Conservation (phyloP, 371 early-diverging fungal genomes). For the Dichotomocladium elegans region DNA sequence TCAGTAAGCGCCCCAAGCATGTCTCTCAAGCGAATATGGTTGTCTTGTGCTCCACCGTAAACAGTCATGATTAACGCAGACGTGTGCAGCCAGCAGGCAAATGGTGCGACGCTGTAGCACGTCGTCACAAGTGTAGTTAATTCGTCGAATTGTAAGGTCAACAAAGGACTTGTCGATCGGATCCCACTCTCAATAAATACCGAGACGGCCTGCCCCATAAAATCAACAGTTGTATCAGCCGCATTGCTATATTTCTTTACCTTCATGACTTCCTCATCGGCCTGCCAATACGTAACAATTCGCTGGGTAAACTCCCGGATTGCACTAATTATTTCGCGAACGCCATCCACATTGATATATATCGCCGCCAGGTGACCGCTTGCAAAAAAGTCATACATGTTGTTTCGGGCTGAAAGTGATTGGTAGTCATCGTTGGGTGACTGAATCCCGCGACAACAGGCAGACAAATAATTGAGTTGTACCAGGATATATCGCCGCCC, state of each 20-base stretch:
- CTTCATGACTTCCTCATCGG: slow-evolving; percentile 38
- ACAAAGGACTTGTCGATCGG: slow-evolving; percentile 43
- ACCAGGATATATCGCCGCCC: slow-evolving; percentile 18
- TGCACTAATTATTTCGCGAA: slow-evolving; percentile 25
- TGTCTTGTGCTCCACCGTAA: slow-evolving; percentile 45
- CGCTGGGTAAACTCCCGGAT: slow-evolving; percentile 25
- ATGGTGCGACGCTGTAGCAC: slow-evolving; percentile 37
- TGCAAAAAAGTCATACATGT: slow-evolving; percentile 37
- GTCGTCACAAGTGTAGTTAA: slow-evolving; percentile 31
- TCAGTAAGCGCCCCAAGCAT: slow-evolving; percentile 35
- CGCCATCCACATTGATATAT: slow-evolving; percentile 24
- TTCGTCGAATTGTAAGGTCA: slow-evolving; percentile 38
- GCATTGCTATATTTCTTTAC: not conserved
- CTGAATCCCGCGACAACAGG: slow-evolving; percentile 53
- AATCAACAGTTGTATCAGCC: not conserved
- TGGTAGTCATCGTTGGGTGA: slow-evolving; percentile 49
- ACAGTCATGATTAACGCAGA: slow-evolving; percentile 52
- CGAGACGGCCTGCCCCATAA: not conserved
- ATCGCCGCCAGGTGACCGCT: slow-evolving; percentile 24
- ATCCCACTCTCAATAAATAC: slow-evolving; percentile 53
- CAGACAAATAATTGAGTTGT: slow-evolving; percentile 45
- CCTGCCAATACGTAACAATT: slow-evolving; percentile 26
- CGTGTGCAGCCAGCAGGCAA: slow-evolving; percentile 56
- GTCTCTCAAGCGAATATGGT: slow-evolving; percentile 33
- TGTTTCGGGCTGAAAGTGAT: slow-evolving; percentile 24